Conservation (phyloP, 2,329 filamentous ascomycete genomes). For the Sarocladium kiliense region DNA sequence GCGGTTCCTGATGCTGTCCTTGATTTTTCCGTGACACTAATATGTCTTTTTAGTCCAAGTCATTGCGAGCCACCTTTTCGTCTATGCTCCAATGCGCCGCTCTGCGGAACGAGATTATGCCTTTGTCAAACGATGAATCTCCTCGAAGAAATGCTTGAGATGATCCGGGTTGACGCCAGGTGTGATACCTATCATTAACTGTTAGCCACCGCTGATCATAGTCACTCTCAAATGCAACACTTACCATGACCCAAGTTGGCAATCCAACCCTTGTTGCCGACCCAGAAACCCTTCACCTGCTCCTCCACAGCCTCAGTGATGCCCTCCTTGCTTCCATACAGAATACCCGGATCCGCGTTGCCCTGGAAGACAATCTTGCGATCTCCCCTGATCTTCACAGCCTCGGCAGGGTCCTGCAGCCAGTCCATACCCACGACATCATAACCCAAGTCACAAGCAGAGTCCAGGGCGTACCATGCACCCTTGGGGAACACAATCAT, state of each 20-base stretch:
- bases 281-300: constrained; percentile 82
- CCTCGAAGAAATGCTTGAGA: constrained; percentile 88
- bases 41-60: not conserved
- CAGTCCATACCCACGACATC: constrained; percentile 93
- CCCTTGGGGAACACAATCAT: constrained; percentile 99
- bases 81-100: not conserved
- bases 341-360: constrained; percentile 88
- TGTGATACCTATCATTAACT: constrained; percentile 60
- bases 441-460: constrained; percentile 83
- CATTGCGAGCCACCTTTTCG: not conserved
- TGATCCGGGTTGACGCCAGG: constrained; percentile 92
- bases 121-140: constrained; percentile 70
- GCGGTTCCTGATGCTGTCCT: not conserved
- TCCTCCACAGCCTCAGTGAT: constrained; percentile 79
- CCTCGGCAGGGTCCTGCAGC: constrained; percentile 83
- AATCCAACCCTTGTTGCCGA: constrained; percentile 87
- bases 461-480: constrained; percentile 89
- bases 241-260: constrained; percentile 91
- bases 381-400: constrained; percentile 72
- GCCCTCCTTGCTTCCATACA: constrained; percentile 77
- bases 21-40: not conserved
- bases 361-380: constrained; percentile 78
- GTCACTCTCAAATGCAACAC: constrained; percentile 20
- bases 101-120: constrained; percentile 17
- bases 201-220: not conserved